Percentiles rank a stretch among this genome's conserved stretches.
phyloP scores from a whole-genome alignment of 139 green algal genomes.

The Coelastrella sp. region DNA sequence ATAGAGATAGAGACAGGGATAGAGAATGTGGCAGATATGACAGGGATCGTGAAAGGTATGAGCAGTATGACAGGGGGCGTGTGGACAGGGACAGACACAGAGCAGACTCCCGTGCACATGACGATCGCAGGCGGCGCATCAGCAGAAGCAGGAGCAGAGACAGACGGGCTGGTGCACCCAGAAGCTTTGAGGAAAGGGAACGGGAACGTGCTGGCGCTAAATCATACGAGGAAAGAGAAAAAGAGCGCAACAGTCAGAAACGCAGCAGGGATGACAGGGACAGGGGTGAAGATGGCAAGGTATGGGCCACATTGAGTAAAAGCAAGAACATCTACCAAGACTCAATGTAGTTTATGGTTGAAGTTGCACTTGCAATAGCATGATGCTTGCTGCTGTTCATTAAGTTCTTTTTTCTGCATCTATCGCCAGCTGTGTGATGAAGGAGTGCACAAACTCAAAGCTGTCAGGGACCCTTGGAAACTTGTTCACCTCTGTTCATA shows the following conservation, averaged over 20 bases:
- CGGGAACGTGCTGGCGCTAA: slow-evolving; percentile 1
- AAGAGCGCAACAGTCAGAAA: background rate
- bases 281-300: background rate
- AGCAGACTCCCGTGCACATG: no score
- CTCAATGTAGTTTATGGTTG: no score
- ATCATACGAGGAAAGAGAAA: background rate
- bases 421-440: no score
- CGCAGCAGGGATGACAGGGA: slow-evolving; percentile 18
- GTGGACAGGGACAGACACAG: background rate
- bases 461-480: no score
- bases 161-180: background rate
- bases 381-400: no score
- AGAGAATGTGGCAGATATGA: background rate
- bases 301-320: no score
- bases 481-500: no score
- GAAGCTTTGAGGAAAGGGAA: background rate
- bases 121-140: slow-evolving; percentile 12
- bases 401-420: no score
- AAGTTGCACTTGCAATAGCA: no score
- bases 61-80: background rate
- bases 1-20: background rate
- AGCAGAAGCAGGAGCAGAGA: slow-evolving; percentile 34
- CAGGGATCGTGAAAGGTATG: background rate
- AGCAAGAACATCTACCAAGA: no score
- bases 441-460: no score